phyloP scores from a whole-genome alignment of 1,284 basidiomycete species.

The Uromyces viciae-fabae region DNA sequence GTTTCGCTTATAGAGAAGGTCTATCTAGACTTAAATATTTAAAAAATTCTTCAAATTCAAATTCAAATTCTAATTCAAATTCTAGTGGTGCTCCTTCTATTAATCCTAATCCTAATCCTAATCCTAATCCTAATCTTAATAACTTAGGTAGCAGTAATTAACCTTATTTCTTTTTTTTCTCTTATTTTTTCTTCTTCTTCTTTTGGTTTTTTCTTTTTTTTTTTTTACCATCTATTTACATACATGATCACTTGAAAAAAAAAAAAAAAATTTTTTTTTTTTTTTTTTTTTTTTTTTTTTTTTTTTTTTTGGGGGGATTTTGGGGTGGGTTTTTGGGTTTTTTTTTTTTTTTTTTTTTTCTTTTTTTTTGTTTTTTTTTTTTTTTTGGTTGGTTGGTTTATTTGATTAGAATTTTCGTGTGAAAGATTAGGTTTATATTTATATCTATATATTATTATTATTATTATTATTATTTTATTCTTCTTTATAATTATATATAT shows the following conservation, averaged over 20 bases:
- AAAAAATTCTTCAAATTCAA: neutral
- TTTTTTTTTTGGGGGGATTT: neutral
- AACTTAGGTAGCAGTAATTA: neutral
- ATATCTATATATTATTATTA: too few relatives aligned
- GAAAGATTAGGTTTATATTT: too few relatives aligned
- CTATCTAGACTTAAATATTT: slow-evolving; percentile 22
- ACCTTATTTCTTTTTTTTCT: neutral
- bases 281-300: neutral
- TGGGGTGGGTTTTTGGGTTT: too few relatives aligned
- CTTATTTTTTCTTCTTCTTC: neutral
- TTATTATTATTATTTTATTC: too few relatives aligned
- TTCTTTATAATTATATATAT: too few relatives aligned
- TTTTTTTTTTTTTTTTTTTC: too few relatives aligned
- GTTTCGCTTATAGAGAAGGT: neutral
- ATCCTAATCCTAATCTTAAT: neutral
- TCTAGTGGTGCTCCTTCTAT: neutral
- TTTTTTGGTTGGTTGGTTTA: too few relatives aligned
- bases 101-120: neutral
- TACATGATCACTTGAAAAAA: neutral
- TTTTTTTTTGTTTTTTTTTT: too few relatives aligned
- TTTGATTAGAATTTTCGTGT: too few relatives aligned
- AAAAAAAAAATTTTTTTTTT: neutral
- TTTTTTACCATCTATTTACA: neutral
- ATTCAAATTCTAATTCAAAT: neutral
- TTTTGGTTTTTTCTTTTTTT: neutral